phyloP scores from a whole-genome alignment of 2,329 filamentous ascomycete genomes.

The Epichloe amarillans region DNA sequence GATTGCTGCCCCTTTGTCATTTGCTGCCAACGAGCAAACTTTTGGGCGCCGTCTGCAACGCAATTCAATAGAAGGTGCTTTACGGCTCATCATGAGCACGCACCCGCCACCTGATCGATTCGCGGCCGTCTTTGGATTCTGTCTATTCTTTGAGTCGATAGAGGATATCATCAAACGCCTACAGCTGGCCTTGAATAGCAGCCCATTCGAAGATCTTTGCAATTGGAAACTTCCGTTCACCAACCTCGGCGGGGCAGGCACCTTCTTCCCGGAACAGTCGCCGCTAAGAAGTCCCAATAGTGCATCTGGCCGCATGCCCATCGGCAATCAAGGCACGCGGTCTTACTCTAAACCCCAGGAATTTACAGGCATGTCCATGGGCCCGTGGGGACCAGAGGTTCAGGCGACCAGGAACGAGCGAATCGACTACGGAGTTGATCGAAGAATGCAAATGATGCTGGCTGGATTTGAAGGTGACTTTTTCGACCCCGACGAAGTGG shows the following conservation, averaged over 20 bases:
- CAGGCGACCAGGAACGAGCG: slow-evolving; percentile 27
- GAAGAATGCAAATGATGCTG: slow-evolving; percentile 37
- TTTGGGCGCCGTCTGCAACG: slow-evolving; percentile 63
- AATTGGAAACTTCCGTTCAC: slow-evolving; percentile 48
- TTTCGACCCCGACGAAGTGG: slow-evolving; percentile 64
- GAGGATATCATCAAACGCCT: slow-evolving; percentile 33
- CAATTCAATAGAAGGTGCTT: slow-evolving; percentile 47
- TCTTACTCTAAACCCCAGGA: slow-evolving; percentile 12
- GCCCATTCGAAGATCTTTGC: slow-evolving; percentile 33
- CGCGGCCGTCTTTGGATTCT: slow-evolving; percentile 54
- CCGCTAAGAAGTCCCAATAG: background rate
- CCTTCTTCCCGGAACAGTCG: slow-evolving; percentile 36
- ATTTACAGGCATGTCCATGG: slow-evolving; percentile 24
- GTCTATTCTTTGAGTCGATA: slow-evolving; percentile 44
- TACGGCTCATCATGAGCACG: slow-evolving; percentile 38
- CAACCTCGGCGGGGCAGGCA: slow-evolving; percentile 54
- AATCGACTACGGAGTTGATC: slow-evolving; percentile 20
- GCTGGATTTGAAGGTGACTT: slow-evolving; percentile 60
- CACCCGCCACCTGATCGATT: slow-evolving; percentile 35
- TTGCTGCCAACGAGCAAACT: slow-evolving; percentile 48
- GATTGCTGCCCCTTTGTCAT: slow-evolving; percentile 36
- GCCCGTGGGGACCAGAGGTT: slow-evolving; percentile 32
- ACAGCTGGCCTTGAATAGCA: slow-evolving; percentile 18
- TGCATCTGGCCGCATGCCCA: slow-evolving; percentile 3
- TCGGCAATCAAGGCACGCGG: slow-evolving; percentile 25